Conservation (phyloP, 2,329 filamentous ascomycete species). For the Nakataea oryzae region DNA sequence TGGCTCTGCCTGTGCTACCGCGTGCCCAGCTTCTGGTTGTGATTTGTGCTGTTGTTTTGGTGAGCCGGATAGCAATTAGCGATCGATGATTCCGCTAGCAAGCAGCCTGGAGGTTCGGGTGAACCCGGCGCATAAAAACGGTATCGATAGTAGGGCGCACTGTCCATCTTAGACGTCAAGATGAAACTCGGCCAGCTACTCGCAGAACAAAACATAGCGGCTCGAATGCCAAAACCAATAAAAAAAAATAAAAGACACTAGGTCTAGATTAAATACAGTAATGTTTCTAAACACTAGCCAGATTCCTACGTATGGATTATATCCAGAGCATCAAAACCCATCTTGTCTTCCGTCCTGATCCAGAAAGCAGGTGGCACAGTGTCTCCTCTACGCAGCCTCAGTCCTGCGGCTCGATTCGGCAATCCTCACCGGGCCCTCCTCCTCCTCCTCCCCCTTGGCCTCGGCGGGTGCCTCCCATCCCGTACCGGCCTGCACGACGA, state of each 20-base stretch:
- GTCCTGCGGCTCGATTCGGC: constrained; percentile 17
- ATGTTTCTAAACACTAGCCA: too few species aligned
- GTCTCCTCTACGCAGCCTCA: constrained; percentile 13
- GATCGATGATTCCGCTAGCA: background rate
- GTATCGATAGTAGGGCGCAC: background rate
- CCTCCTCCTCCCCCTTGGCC: constrained; percentile 38
- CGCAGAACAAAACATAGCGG: too few species aligned
- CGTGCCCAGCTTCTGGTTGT: background rate
- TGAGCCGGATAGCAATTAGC: background rate
- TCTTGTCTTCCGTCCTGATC: too few species aligned
- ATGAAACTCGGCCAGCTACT: background rate
- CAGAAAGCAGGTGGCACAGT: background rate
- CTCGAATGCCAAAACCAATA: too few species aligned
- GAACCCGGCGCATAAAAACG: background rate
- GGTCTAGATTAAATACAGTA: too few species aligned
- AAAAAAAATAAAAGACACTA: too few species aligned
- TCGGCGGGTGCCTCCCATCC: constrained; percentile 37
- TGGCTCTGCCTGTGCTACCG: too few species aligned
- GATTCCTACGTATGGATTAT: too few species aligned
- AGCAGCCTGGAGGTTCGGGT: too few species aligned
- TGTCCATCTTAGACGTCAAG: background rate
- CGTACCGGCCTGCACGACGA: constrained; percentile 37
- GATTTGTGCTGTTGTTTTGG: background rate
- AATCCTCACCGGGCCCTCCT: constrained; percentile 21
- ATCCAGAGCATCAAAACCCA: too few species aligned